Base-by-base conservation (phyloP, 2,329 filamentous ascomycete species). In the Parasarocladium wereldwijsianum region DNA sequence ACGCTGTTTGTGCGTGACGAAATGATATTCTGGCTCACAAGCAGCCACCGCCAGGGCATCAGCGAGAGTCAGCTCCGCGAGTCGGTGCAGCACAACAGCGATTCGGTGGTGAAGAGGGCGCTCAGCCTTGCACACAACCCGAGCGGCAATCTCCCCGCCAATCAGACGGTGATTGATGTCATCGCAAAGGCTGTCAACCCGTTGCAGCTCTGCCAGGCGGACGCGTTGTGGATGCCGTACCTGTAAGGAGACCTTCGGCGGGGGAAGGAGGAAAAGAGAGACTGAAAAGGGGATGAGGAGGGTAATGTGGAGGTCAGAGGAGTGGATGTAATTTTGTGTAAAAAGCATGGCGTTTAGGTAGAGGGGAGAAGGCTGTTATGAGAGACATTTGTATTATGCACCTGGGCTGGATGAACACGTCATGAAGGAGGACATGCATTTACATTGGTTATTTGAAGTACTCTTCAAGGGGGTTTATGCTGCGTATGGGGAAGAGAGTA, bases 141-240 rank as follows among this genome's bases (percentile, higher is more conserved):
- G 0, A 71, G 73, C 18, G 76, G 80, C 38, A 87, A 85, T 47
- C 57, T 98, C 42, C 90, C 90, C 6, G 87, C 87, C 15, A 93
- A 93, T 53, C 90, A 99, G 64, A 96, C 87, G 23, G 84, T 93
- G 17, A 87, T 98, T 46, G 90, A 99, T 55, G 58, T 92, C 37
- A 80, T 98, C 37, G 81, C 81, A n/a, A 79, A 78, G 58, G 85
- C 87, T 2, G 86, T 93, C 11, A 92, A 93, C 55, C 90, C 90
- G 2, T 75, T 82, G 59, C 85, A 90, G 51, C 54, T 99, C 54
- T 77, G 80, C 25, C 71, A 82, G 54, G 86, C 81, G 46, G 90
- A 98, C 62, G 76, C 86, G 34, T 59, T 98, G 43, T 99, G 90
- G 85, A 96, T 96, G 87, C 78, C 84, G 15, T 98, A 93, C 60